Conservation (phyloP, 1,284 basidiomycete species). For the Microbotryomycetes sp. region DNA sequence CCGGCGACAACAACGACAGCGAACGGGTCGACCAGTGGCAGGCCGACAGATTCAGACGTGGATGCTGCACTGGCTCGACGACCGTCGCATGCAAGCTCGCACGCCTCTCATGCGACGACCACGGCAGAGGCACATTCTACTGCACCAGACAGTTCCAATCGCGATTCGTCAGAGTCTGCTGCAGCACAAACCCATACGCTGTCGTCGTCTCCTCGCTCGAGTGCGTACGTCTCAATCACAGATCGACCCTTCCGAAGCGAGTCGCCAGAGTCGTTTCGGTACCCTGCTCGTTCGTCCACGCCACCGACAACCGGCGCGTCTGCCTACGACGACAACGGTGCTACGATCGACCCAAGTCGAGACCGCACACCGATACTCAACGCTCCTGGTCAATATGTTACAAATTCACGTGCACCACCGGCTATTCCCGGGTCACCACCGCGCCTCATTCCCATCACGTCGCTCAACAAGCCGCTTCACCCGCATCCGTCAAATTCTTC, state of each 20-base stretch:
- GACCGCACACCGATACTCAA: conserved; percentile 10
- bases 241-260: conserved; percentile 1
- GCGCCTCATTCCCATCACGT: conserved; percentile 4
- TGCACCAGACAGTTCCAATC: not conserved
- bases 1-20: not conserved
- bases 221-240: not conserved
- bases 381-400: conserved; percentile 10
- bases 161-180: not conserved
- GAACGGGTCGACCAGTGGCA: not conserved
- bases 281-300: not conserved
- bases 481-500: not conserved
- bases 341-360: not conserved
- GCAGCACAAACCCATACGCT: not conserved
- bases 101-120: not conserved
- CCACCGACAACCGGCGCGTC: not conserved
- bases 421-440: not conserved
- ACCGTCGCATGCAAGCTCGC: not conserved
- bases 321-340: not conserved
- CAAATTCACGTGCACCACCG: conserved; percentile 11
- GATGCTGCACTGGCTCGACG: not conserved
- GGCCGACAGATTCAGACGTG: not conserved
- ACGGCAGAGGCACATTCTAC: not conserved
- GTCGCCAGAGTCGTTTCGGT: not conserved
- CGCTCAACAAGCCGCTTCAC: conserved; percentile 4
- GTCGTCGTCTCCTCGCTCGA: not conserved